These are phyloP conservation scores for Leccinum variicolor DNA, from an alignment of 768 basidiomycete genomes.

Conservation along the genomic window DNA sequence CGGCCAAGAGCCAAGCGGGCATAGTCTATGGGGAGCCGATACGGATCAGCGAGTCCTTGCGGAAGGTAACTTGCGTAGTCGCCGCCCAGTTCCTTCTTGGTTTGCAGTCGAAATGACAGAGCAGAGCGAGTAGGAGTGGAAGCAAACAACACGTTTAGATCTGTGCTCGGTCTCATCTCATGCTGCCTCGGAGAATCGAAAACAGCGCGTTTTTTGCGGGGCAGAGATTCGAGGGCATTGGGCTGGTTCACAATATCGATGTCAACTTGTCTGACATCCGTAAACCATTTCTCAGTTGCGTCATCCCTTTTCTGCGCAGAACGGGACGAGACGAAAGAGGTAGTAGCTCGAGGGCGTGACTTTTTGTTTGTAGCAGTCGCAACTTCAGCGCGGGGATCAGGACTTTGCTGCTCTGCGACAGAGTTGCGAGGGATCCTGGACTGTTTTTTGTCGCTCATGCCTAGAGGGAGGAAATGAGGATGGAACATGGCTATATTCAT, in stretches of 20 bases:
- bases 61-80: conserved; percentile 50
- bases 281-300: conserved; percentile 25
- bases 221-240: neutral
- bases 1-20: conserved; percentile 43
- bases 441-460: conserved; percentile 13
- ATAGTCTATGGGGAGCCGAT: conserved; percentile 37
- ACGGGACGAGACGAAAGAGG: conserved; percentile 20
- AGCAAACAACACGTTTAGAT: conserved; percentile 21
- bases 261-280: conserved; percentile 18
- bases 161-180: conserved; percentile 21
- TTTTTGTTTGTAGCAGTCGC: neutral
- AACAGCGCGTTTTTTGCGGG: conserved; percentile 5
- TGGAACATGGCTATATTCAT: neutral
- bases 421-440: neutral
- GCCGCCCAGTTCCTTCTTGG: conserved; percentile 41
- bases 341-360: conserved; percentile 1
- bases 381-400: neutral
- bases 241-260: conserved; percentile 4
- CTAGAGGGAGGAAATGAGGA: conserved; percentile 9
- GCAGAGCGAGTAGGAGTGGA: neutral
- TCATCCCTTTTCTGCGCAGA: conserved; percentile 22
- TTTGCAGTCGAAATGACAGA: conserved; percentile 21
- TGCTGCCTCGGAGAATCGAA: conserved; percentile 7
- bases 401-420: conserved; percentile 2
- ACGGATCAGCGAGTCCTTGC: conserved; percentile 23